Evolutionary conservation across 169 alveolate genomes (phyloP).

Genomic region (Miamiensis avidus): DNA sequence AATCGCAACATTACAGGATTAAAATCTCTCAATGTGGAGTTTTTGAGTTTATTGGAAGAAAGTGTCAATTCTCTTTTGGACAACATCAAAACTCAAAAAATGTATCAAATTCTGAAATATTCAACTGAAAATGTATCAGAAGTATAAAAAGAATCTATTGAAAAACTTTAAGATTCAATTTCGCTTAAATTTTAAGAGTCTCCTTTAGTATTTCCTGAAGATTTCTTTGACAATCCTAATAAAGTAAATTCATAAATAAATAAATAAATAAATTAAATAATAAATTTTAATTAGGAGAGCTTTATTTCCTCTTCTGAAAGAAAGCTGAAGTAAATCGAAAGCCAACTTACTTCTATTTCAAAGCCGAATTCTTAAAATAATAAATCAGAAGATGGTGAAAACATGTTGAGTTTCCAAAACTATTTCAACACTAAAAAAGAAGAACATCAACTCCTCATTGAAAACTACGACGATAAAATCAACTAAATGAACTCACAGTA

Average conservation of each 20-base stretch:
- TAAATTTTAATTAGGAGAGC: too few relatives aligned
- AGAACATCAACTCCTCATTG: neutral
- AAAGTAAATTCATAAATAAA: neutral
- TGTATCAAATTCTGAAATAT: too few relatives aligned
- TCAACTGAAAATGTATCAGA: neutral
- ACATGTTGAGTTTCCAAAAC: neutral
- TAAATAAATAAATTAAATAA: too few relatives aligned
- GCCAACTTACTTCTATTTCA: neutral
- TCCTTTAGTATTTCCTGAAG: neutral
- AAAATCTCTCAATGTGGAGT: neutral
- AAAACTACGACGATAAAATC: neutral
- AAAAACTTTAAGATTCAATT: neutral
- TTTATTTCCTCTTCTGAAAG: neutral
- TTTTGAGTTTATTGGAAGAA: neutral
- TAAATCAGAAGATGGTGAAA: neutral
- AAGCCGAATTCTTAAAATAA: neutral
- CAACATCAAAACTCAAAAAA: neutral
- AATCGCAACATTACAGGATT: neutral
- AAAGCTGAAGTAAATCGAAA: neutral
- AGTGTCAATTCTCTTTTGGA: neutral
- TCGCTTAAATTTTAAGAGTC: neutral
- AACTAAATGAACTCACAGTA: neutral
- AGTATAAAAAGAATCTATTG: too few relatives aligned
- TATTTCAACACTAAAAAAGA: neutral
- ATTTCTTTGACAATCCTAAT: neutral